phyloP scores from a whole-genome alignment of 2,329 filamentous ascomycete species.

The Fusarium sp. region DNA sequence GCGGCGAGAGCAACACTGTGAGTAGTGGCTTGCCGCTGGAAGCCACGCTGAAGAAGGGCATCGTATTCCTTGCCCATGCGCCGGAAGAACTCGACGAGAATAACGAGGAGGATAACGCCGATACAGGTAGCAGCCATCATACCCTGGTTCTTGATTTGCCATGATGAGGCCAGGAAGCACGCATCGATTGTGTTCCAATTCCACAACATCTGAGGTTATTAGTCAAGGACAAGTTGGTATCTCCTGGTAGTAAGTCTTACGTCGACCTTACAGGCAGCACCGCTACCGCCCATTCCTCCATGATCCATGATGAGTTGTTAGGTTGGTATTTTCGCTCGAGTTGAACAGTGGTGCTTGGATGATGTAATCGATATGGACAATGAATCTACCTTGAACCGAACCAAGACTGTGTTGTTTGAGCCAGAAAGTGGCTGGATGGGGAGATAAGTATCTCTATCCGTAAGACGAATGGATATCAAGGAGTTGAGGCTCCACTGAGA shows the following conservation, averaged over 20 bases:
- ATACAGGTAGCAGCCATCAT: slow-evolving; percentile 84
- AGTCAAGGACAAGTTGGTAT: neutral
- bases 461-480: slow-evolving; percentile 13
- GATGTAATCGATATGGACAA: neutral
- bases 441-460: slow-evolving; percentile 9
- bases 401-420: neutral
- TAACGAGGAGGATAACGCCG: slow-evolving; percentile 75
- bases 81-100: slow-evolving; percentile 75
- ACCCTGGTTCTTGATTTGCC: slow-evolving; percentile 74
- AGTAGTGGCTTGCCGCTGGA: slow-evolving; percentile 44
- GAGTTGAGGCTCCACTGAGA: slow-evolving; percentile 29
- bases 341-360: neutral
- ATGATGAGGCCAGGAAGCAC: slow-evolving; percentile 74
- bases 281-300: slow-evolving; percentile 28
- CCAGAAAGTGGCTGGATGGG: neutral
- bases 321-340: neutral
- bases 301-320: slow-evolving; percentile 17
- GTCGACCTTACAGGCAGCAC: slow-evolving; percentile 44
- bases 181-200: slow-evolving; percentile 78
- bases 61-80: slow-evolving; percentile 78
- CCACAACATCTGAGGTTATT: slow-evolving; percentile 71
- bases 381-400: neutral
- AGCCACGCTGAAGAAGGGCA: slow-evolving; percentile 65
- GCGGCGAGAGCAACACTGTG: slow-evolving; percentile 35
- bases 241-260: slow-evolving; percentile 30